phyloP scores from a whole-genome alignment of 805 yeast genomes.

The Jamesozyma rosinii region DNA sequence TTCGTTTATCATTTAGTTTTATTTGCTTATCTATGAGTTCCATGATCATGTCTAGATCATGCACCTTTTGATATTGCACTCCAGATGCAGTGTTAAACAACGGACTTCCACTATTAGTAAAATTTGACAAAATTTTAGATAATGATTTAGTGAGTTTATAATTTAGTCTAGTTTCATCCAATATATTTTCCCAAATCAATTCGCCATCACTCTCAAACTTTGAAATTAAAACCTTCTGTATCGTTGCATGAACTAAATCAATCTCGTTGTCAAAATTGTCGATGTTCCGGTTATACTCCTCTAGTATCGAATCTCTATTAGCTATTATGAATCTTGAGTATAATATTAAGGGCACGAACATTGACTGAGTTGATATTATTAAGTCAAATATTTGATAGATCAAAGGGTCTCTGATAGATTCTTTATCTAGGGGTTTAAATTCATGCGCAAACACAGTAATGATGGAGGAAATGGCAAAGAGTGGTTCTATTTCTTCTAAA shows the following conservation, averaged over 20 bases:
- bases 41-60: slow-evolving; percentile 5
- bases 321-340: slow-evolving; percentile 48
- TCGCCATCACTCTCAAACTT: not conserved
- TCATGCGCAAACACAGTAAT: slow-evolving; percentile 77
- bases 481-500: slow-evolving; percentile 42
- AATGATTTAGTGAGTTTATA: slow-evolving; percentile 1
- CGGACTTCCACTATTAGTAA: slow-evolving; percentile 24
- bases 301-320: slow-evolving; percentile 38
- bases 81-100: slow-evolving; percentile 23
- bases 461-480: slow-evolving; percentile 66
- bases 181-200: not conserved
- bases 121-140: slow-evolving; percentile 3
- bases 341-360: slow-evolving; percentile 47
- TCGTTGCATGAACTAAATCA: slow-evolving; percentile 31
- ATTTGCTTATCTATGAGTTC: slow-evolving; percentile 14
- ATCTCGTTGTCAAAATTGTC: slow-evolving; percentile 28
- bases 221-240: slow-evolving; percentile 33
- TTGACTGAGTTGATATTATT: slow-evolving; percentile 47
- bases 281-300: slow-evolving; percentile 16
- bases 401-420: slow-evolving; percentile 17
- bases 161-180: slow-evolving; percentile 6
- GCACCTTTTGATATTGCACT: not conserved
- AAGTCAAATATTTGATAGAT: slow-evolving; percentile 62
- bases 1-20: slow-evolving; percentile 11
- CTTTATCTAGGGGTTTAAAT: slow-evolving; percentile 22